Base-by-base conservation (phyloP, 2,329 filamentous ascomycete genomes). In the Aspergillus ochraceoroseus region DNA sequence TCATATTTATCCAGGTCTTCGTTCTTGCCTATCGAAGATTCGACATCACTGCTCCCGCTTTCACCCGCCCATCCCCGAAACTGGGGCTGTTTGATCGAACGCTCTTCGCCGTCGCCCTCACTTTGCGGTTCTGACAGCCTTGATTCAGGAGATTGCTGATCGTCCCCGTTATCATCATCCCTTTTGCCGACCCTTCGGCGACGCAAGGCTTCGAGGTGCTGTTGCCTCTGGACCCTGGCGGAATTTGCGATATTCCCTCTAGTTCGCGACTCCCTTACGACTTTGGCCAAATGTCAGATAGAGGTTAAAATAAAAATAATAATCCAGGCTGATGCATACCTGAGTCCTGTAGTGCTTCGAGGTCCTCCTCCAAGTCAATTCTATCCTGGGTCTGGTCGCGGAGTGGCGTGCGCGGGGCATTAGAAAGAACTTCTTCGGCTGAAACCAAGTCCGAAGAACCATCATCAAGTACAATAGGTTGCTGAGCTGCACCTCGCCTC, bases 1-100 rank as follows among this genome's bases (percentile, higher is more conserved):
- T 80, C 76, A 17, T 80, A 74, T 6, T 71, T 65, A 35, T 76
- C 72, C n/a, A 73, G 65, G 26, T 72, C 66, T 52, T 78, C 48
- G 58, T 59, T 38, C n/a, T 49, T 46, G 7, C 53, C 39, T 7
- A 58, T 46, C 7, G 53, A 42, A 3, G 56, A 54, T 43, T 62
- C 59, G 12, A 54, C 44, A 12, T 65, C 59, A 40, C 61, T 41
- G 13, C 25, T 22, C 12, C 29, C 38, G 32, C 38, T 64, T 17
- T 64, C 51, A 23, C 52, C 54, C 7, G 48, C 33, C 15, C 48
- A 36, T 11, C 29, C 34, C 2, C 28, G 51, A 17, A 50, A 47
- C 25, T 34, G 32, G 43, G 41, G 30, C 36, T 47, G 22, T 54
- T 51, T 15, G 52, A 50, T 17, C 38, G 53, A 34, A n/a, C 29